Evolutionary conservation across 2,329 filamentous ascomycete species (phyloP), one percentile per base, ranked within the genome.

Genomic region (Hysterium pulicare): DNA sequence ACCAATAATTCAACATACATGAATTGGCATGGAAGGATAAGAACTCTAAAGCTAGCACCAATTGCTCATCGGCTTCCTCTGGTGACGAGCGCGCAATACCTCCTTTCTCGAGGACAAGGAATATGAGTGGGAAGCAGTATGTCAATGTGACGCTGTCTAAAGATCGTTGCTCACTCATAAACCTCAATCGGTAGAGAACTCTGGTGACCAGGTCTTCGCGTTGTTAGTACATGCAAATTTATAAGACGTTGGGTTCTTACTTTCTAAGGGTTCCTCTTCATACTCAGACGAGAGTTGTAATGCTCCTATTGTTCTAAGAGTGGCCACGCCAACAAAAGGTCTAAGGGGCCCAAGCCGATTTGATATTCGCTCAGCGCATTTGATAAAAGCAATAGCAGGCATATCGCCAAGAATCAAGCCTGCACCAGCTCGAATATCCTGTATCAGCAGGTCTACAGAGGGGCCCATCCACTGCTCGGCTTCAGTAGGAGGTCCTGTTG

Each of bases 101-200:
- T 31, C 90, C 89, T 48, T 84, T 83, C 45, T 82, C 79, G 16
- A 98, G 75, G 15, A 97, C 78, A 16, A 87, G 71, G 53, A 95
- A 83, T 3, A 95, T 69, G 13, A 98, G 75, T 0, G 91, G 89
- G 22, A 97, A 72, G 38, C 90, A 81, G 62, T 97, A 98, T 44
- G 87, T 89, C 19, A 97, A 73, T 1, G 91, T 91, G 3, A 93
- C 84, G 2, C 82, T 76, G 62, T 98, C 93, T 54, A 98, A 90
- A 0, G 91, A 90, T n/a, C 90, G 82, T 64, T 97, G 91, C 63
- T 97, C 93, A 40, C 87, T 86, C 28, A 90, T 79, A 64, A 95
- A 95, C 13, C 90, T 85, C 40, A 98, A 73, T 36, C 91, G 84
- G 66, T 97, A 97, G 4, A 98, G 73, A 1, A 97, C 82, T 64